These are phyloP conservation scores for Mortierella sp. DNA, from an alignment of 371 early-diverging fungal species.

Conservation along the genomic window DNA sequence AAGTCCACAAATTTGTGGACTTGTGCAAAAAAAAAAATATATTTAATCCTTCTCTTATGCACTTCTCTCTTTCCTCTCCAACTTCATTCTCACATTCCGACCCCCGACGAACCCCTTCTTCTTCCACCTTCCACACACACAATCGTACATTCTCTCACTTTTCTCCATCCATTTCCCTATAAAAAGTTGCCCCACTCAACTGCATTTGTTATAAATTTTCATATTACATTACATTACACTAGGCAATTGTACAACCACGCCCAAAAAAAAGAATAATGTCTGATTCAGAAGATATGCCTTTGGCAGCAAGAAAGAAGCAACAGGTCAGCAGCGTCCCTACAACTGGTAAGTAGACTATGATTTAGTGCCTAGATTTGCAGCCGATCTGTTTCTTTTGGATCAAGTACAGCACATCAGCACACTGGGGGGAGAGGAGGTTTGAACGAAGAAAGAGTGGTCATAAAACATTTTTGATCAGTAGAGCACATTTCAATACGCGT, in stretches of 20 bases:
- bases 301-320: conserved; percentile 26
- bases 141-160: not conserved
- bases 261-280: conserved; percentile 14
- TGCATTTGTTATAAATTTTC: not conserved
- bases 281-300: conserved; percentile 53
- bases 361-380: not conserved
- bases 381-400: not conserved
- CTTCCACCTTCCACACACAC: not conserved
- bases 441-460: not conserved
- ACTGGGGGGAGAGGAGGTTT: not conserved
- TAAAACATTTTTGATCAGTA: not conserved
- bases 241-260: too few relatives aligned
- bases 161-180: not conserved
- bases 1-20: conserved; percentile 21
- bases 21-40: conserved; percentile 13
- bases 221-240: not conserved
- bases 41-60: conserved; percentile 4
- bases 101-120: not conserved
- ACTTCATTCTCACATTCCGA: not conserved
- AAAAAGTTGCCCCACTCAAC: not conserved
- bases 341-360: conserved; percentile 24
- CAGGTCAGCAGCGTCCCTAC: not conserved
- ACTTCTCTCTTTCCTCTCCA: conserved; percentile 8
- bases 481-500: not conserved
- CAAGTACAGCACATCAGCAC: not conserved